Evolutionary conservation across 75 land plant species (phyloP).

Genomic region (Pseudotsuga menziesii): DNA sequence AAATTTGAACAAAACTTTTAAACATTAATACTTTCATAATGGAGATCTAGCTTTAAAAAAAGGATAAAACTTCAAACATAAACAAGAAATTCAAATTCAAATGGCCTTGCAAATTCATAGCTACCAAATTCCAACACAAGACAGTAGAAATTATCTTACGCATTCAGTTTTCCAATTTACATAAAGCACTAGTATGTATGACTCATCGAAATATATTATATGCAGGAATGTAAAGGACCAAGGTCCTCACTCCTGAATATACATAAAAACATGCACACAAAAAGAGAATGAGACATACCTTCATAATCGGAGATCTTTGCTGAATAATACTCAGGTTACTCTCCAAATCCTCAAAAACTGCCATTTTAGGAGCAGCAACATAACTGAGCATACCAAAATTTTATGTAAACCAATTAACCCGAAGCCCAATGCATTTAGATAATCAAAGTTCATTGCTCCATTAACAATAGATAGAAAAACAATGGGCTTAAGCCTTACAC

Average conservation of each 20-base stretch:
- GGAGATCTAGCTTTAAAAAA: not conserved
- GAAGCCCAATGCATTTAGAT: not conserved
- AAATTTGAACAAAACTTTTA: not conserved
- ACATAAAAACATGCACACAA: not conserved
- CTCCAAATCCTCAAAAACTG: conserved; percentile 69
- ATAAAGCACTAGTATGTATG: not conserved
- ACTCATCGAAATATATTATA: not conserved
- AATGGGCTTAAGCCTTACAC: too few species aligned
- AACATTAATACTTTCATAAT: not conserved
- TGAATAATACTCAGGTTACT: conserved; percentile 60
- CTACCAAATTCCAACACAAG: not conserved
- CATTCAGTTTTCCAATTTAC: not conserved
- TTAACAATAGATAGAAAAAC: too few species aligned
- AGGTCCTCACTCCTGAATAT: not conserved
- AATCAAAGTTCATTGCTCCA: too few species aligned
- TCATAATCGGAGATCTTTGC: conserved; percentile 83
- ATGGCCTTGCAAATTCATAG: conserved; percentile 2
- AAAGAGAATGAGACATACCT: conserved; percentile 38
- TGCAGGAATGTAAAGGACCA: not conserved
- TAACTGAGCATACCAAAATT: conserved; percentile 10
- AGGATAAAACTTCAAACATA: not conserved
- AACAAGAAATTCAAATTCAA: too few species aligned
- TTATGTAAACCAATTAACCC: not conserved
- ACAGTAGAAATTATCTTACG: not conserved
- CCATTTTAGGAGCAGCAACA: conserved; percentile 10